Evolutionary conservation across 2,329 filamentous ascomycete species (phyloP), one percentile per base, ranked within the genome.

Genomic region (Penicillium sp.): DNA sequence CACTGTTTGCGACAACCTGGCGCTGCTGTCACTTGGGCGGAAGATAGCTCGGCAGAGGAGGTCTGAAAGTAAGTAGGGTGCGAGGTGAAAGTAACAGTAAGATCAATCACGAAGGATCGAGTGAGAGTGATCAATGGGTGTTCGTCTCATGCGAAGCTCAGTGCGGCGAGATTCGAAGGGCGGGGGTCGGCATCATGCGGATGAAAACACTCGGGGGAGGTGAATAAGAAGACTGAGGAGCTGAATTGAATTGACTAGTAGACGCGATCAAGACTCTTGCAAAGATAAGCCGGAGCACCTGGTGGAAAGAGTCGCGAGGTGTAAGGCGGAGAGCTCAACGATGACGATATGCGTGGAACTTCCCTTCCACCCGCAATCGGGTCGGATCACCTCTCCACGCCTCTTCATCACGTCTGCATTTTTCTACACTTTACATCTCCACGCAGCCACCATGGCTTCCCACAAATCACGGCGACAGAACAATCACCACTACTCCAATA

Each of bases 401-500:
- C 28, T 29, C 28, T 29, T 29, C 28, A 29, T 3, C 28, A 9
- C 28, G 3, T 12, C 28, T 26, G 3, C 24, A 26, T 7, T 6
- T 26, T 7, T 7, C 24, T 26, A 5, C 24, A 26, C 7, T 7
- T 26, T 26, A 7, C 28, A 12, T 9, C 28, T 29, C 10, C 3
- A 29, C 8, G 28, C 54, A 63, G 65, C 51, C 52, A 62, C 49
- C 55, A 60, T 24, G 28, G 45, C 29, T 10, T 39, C 36, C 26
- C 24, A 42, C 44, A 31, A 29, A 57, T 29, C 48, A 58, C 7
- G 47, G 51, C 23, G 53, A 60, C 45, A 48, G 61, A 53, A 52
- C 21, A 54, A 70, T 53, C 62, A 65, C 48, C 51, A 65, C 46
- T 55, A 57, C 24, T 26, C 57, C 45, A 44, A 51, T 21, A 65